Evolutionary conservation across 2,329 filamentous ascomycete species (phyloP), one percentile per base, ranked within the genome.

Genomic region (Penicillium nordicum): DNA sequence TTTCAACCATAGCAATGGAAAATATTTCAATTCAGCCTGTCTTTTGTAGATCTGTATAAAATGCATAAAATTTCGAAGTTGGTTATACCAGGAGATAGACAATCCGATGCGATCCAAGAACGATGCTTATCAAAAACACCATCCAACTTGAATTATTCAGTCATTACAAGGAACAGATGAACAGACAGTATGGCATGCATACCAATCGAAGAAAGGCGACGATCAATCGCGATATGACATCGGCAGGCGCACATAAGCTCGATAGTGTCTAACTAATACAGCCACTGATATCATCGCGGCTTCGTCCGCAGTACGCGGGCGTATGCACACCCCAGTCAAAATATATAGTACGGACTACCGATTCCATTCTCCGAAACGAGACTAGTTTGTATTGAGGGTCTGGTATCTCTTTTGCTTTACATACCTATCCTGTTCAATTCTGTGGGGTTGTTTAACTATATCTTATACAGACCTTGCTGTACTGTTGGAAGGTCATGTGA

Each of bases 1-100:
- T 49, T 50, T 40, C 34, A 45, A 50, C 50, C 50, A 57, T 53
- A 45, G 32, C 50, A 53, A 57, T 48, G 37, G 43, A 57, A 57
- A 53, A 21, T 32, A 53, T 57, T 48, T 43, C 42, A 57, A 53
- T 21, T 37, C 8, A 42, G 30, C 12, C 21, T 29, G 5, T 43
- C 5, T 29, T 12, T 34, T 14, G 52, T 54, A 54, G 52, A 43
- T 50, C 32, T 25, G 27, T n/a, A 18, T 30, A 23, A 25, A 16
- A 25, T 14, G 3, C 8, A 32, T 21, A 32, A 32, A 16, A 30
- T 11, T 14, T 9, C 5, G 7, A 30, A 18, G 5, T 2, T 25
- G 1, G 25, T 16, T 18, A 3, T 14, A 21, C 4, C 18, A 23
- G 12, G 8, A n/a, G 12, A 23, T 2, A 34, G 12, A 16, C 6